Base-by-base conservation (phyloP, 768 basidiomycete genomes). In the Calocybe cyanea region DNA sequence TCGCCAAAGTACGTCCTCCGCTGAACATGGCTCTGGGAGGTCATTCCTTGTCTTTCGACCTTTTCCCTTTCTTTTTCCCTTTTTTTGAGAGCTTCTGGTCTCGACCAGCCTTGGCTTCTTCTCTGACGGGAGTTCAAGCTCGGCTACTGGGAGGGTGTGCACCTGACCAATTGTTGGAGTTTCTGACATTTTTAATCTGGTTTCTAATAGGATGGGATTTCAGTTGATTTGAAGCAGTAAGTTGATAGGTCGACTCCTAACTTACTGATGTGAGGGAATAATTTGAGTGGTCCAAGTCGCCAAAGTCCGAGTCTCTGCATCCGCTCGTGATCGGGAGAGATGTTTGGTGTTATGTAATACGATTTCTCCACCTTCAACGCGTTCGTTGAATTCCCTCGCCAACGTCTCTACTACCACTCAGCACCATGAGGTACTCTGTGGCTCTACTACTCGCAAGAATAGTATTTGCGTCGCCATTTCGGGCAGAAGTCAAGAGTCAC, bases 1-100 rank as follows among this genome's bases (percentile, higher is more conserved):
- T 39, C 72, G 77, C 65, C 77, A 81, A 21, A 88, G 66, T 9
- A 93, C 85, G 56, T 92, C 89, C 18, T 84, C 86, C 13, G 77
- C 53, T 2, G 89, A 85, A 56, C 76, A 85, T 0, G 77, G 69
- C 38, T 89, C 89, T 1, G 81, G 78, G 2, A 74, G 53, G 25
- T 62, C 61, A 34, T 50, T 58, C 8, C 71, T 58, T 52, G 70
- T 67, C 63, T 58, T 66, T 57, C 48, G 56, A 51, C 52, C 58
- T 48, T 56, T 63, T 58, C 2, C 60, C 50, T 30, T 52, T 41
- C 43, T 63, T 62, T 43, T 54, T 58, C 53, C 47, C 61, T 54
- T 52, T 59, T 61, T 56, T 60, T 57, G 40, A 51, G 13, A 21
- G 47, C 14, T 55, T 51, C 32, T 46, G 34, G 13, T 30, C 37